Percentiles rank a stretch among this genome's conserved stretches.
These are phyloP conservation scores for Trichoderma sp. DNA, from an alignment of 2,329 filamentous ascomycete genomes.

Conservation along the genomic window DNA sequence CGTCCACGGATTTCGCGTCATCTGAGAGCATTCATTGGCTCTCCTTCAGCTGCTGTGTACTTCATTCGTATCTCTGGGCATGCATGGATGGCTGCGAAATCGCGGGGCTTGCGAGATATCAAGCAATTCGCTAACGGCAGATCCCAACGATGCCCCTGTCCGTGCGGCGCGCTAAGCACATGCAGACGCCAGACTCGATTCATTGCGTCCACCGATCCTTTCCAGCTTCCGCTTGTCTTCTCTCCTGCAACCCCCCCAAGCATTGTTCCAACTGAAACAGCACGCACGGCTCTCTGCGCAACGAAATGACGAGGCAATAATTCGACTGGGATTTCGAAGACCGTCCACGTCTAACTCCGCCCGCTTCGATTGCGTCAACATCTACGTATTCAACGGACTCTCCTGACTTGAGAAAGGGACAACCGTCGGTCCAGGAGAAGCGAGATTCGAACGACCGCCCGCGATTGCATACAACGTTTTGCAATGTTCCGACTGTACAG, in stretches of 20 bases:
- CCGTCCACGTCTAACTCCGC: not conserved
- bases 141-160: slow-evolving; percentile 14
- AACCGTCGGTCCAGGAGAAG: slow-evolving; percentile 7
- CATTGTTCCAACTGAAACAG: not conserved
- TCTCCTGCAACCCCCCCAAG: not conserved
- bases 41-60: too few relatives aligned
- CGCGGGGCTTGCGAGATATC: slow-evolving; percentile 13
- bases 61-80: not conserved
- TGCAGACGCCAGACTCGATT: too few relatives aligned
- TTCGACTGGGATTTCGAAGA: not conserved
- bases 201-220: not conserved
- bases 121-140: slow-evolving; percentile 24
- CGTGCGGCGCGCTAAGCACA: not conserved
- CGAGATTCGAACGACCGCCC: slow-evolving; percentile 7
- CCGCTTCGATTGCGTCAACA: not conserved
- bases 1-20: too few relatives aligned
- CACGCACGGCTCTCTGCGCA: not conserved
- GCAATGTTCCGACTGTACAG: not conserved
- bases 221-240: not conserved
- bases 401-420: not conserved
- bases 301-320: slow-evolving; percentile 10
- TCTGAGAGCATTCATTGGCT: too few relatives aligned
- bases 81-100: slow-evolving; percentile 8
- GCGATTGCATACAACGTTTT: not conserved
- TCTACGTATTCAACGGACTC: not conserved